Base-by-base conservation (phyloP, 352 stramenopile genomes). In the Phytophthora citricola region DNA sequence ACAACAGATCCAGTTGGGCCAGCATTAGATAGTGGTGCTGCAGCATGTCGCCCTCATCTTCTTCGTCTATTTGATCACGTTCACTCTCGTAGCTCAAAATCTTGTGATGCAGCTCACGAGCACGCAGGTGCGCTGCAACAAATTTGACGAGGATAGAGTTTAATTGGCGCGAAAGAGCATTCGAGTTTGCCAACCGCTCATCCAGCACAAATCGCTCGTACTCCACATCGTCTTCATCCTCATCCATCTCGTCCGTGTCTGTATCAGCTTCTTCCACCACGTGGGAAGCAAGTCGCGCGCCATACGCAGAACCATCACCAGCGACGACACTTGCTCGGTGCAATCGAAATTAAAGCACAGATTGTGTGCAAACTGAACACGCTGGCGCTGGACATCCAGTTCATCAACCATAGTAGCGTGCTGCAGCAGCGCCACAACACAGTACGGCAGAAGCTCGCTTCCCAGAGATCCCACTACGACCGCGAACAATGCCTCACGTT, bases 1-100 rank as follows among this genome's bases (percentile, higher is more conserved):
- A 94, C 27, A 96, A 56, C 20, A 96, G 71, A 34, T 93, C 81
- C 2, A 87, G 70, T 43, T 96, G 86, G 12, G 87, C 84, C 14
- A 96, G 75, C 69, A 93, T 74, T 44, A 96, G 53, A 45, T 95
- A 96, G 38, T 83, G 79, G 50, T 91, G 80, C 63, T 96, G 85
- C 50, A 96, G 81, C 26, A 60, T 45, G 26, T 91, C 75, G 3
- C 40, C 62, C 1, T 81, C 70, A 8, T 83, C 73, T 6, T 82
- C 71, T 3, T 89, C 73, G 2, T 75, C 66, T n/a, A 40, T 49
- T 69, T 71, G 38, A 48, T 73, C 14, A 66, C 63, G 45, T 76
- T 81, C 58, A n/a, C 76, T 76, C 15, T 83, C 65, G 41, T 86
- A 81, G 5, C 55, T 63, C 26, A 95, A 56, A 31, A 95, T 93